Evolutionary conservation across 2,329 filamentous ascomycete species (phyloP).

Genomic region (Diaporthe sp.): DNA sequence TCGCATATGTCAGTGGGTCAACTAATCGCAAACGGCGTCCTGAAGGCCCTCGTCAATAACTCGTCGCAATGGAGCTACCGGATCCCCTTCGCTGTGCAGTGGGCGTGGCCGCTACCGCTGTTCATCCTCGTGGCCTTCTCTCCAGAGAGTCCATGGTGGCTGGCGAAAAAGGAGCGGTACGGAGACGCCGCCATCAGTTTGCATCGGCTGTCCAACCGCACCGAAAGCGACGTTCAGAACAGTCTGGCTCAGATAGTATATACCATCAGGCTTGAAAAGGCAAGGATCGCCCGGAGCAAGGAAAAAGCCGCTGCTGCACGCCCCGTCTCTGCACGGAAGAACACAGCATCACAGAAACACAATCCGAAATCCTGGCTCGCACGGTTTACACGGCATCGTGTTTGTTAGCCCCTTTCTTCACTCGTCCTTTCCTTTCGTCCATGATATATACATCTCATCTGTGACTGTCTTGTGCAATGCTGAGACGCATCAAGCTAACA

Average conservation of each 20-base stretch:
- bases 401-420: slow-evolving; percentile 27
- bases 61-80: slow-evolving; percentile 50
- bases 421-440: not conserved
- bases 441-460: not conserved
- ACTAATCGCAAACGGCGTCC: slow-evolving; percentile 51
- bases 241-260: slow-evolving; percentile 18
- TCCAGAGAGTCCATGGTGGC: slow-evolving; percentile 57
- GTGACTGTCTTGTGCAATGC: not conserved
- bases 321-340: slow-evolving; percentile 8
- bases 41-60: slow-evolving; percentile 47
- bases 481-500: slow-evolving; percentile 42
- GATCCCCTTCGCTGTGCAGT: slow-evolving; percentile 51
- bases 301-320: slow-evolving; percentile 21
- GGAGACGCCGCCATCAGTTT: slow-evolving; percentile 49
- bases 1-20: slow-evolving; percentile 43
- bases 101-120: slow-evolving; percentile 53
- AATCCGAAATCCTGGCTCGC: slow-evolving; percentile 2
- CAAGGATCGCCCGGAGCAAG: slow-evolving; percentile 23
- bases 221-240: slow-evolving; percentile 26
- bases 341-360: slow-evolving; percentile 1
- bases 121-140: slow-evolving; percentile 49
- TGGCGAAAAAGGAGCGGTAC: slow-evolving; percentile 48
- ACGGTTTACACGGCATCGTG: slow-evolving; percentile 22
- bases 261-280: slow-evolving; percentile 30
- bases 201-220: slow-evolving; percentile 50